Base-by-base conservation (phyloP, 2,329 filamentous ascomycete genomes). In the Paramyrothecium roridum region DNA sequence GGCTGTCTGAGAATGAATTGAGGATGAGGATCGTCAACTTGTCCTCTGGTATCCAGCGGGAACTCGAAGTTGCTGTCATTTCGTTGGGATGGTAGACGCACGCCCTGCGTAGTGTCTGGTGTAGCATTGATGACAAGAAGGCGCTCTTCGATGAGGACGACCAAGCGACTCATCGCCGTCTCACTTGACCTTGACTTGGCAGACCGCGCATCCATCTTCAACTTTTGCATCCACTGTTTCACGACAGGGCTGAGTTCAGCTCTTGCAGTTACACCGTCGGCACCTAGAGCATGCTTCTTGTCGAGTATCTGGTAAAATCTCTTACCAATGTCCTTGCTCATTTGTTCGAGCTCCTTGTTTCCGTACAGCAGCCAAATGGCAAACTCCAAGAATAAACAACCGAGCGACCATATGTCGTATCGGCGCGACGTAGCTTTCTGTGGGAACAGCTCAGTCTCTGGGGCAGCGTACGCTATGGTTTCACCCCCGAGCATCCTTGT, bases 381-480 rank as follows among this genome's bases (percentile, higher is more conserved):
- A 19, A 61, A 64, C 52, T 68, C 66, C 1, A 68, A 43, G n/a
- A 60, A 60, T 12, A 67, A 60, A 30, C 66, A 68, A 0, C 65
- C 67, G 45, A 68, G 57, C 10, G 61, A 61, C 66, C 66, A 69
- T 2, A 64, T 58, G 43, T 68, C 66, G 34, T 65, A 67, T 8
- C 53, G 58, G 2, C 63, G 48, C 3, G 64, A 63, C 2, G 58
- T 58, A 3, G 47, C 11, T n/a, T 43, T 23, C 8, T 30, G 40
- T 17, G 17, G 26, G 17, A 40, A 13, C 2, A 34, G 16, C 16
- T 50, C 45, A 48, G 54, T 54, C 34, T 58, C 56, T 17, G 52
- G 54, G 3, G 34, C 48, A 19, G 26, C 49, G 45, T 58, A 55
- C 19, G 30, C 53, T 10, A 40, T 26, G 3, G 56, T 56, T 45